phyloP scores from a whole-genome alignment of 495 filamentous ascomycete genomes.

The Sphaerosporella brunnea region DNA sequence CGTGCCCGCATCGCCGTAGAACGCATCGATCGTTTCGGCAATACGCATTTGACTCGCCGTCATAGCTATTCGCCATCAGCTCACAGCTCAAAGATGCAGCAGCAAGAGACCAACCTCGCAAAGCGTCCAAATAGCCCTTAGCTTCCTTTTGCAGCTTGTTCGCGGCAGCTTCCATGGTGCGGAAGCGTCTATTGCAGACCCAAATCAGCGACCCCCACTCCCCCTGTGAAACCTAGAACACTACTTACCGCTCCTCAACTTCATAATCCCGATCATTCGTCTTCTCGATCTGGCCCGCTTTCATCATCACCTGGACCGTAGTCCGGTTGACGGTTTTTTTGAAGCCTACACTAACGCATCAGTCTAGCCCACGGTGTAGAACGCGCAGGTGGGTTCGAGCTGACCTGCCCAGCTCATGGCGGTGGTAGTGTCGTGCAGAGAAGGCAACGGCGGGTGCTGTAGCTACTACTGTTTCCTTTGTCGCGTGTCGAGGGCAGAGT shows the following conservation, averaged over 20 bases:
- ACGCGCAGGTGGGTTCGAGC: too few species aligned
- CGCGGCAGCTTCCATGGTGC: conserved; percentile 88
- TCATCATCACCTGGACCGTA: conserved; percentile 99
- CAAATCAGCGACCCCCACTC: not conserved
- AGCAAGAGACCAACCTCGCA: conserved; percentile 46
- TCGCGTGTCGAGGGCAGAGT: too few species aligned
- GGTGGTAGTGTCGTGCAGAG: too few species aligned
- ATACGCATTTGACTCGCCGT: conserved; percentile 99
- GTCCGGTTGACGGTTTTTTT: conserved; percentile 98
- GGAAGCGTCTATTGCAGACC: conserved; percentile 48
- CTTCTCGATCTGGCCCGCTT: conserved; percentile 93
- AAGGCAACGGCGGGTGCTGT: too few species aligned
- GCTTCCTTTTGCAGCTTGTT: conserved; percentile 89
- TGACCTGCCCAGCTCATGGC: too few species aligned
- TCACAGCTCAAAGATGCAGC: too few species aligned
- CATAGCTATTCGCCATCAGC: conserved; percentile 47
- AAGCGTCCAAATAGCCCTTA: conserved; percentile 87
- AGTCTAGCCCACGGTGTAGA: too few species aligned
- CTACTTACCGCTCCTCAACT: conserved; percentile 78
- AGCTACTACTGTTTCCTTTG: too few species aligned
- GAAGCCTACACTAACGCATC: too few species aligned
- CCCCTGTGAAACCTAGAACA: not conserved
- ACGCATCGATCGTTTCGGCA: conserved; percentile 96
- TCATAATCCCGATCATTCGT: conserved; percentile 98
- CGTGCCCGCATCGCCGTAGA: conserved; percentile 91